Percentiles rank a stretch among this genome's conserved stretches.
phyloP scores from a whole-genome alignment of 2,329 filamentous ascomycete genomes.

The Madurella mycetomatis region DNA sequence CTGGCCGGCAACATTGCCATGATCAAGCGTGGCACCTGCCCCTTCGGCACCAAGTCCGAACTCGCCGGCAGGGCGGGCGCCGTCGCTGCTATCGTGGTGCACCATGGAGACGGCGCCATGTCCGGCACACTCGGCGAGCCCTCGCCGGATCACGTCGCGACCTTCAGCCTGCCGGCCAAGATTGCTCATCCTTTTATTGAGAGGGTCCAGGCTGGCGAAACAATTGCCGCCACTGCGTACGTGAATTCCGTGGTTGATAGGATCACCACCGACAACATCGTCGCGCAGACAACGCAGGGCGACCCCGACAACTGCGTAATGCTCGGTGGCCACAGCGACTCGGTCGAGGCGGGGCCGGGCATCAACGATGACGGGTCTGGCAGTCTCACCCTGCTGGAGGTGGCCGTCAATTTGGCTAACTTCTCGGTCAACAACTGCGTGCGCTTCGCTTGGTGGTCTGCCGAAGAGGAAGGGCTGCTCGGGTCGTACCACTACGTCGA shows the following conservation, averaged over 20 bases:
- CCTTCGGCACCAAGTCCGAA: slow-evolving; percentile 67
- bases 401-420: slow-evolving; percentile 54
- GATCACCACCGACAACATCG: slow-evolving; percentile 55
- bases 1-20: slow-evolving; percentile 64
- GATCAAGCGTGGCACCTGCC: slow-evolving; percentile 64
- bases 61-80: slow-evolving; percentile 66
- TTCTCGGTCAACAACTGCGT: slow-evolving; percentile 62
- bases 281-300: slow-evolving; percentile 57
- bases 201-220: slow-evolving; percentile 48
- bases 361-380: slow-evolving; percentile 78
- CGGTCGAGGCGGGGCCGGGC: slow-evolving; percentile 59
- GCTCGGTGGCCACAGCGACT: slow-evolving; percentile 62
- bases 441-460: slow-evolving; percentile 64
- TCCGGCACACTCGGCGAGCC: slow-evolving; percentile 66
- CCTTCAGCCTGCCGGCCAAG: slow-evolving; percentile 59
- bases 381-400: slow-evolving; percentile 56
- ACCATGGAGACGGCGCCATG: slow-evolving; percentile 60
- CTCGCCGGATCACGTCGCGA: slow-evolving; percentile 57
- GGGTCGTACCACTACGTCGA: slow-evolving; percentile 60
- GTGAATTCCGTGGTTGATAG: slow-evolving; percentile 54
- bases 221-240: slow-evolving; percentile 53
- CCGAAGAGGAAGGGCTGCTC: slow-evolving; percentile 62
- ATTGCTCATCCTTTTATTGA: slow-evolving; percentile 55
- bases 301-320: slow-evolving; percentile 61
- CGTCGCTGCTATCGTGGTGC: slow-evolving; percentile 67